Percentiles rank a stretch among this genome's conserved stretches.
These are phyloP conservation scores for Psilocybe cubensis DNA, from an alignment of 768 basidiomycete genomes.

Conservation along the genomic window DNA sequence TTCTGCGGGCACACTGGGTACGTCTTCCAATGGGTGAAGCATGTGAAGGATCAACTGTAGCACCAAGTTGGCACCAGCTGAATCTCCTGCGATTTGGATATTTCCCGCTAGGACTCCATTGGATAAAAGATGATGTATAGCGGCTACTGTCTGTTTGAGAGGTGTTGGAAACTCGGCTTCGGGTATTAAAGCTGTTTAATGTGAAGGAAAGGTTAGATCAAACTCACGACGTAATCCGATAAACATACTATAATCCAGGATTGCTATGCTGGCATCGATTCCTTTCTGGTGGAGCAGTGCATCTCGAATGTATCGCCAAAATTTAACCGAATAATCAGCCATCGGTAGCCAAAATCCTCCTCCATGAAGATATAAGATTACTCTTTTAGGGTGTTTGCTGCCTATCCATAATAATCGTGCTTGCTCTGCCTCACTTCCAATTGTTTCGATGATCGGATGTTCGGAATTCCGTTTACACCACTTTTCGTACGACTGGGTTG, in stretches of 20 bases:
- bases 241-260: slow-evolving; percentile 17
- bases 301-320: slow-evolving; percentile 13
- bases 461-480: slow-evolving; percentile 8
- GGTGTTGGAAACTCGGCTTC: slow-evolving; percentile 32
- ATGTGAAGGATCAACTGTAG: slow-evolving; percentile 34
- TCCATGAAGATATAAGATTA: slow-evolving; percentile 21
- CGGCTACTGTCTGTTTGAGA: slow-evolving; percentile 29
- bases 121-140: slow-evolving; percentile 30
- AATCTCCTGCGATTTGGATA: slow-evolving; percentile 36
- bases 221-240: background rate
- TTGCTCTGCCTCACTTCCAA: background rate
- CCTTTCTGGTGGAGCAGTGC: background rate
- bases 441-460: slow-evolving; percentile 6
- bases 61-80: slow-evolving; percentile 36
- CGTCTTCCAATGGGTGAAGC: slow-evolving; percentile 29
- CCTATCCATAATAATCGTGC: slow-evolving; percentile 17
- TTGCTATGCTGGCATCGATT: slow-evolving; percentile 5
- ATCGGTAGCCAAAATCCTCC: slow-evolving; percentile 17
- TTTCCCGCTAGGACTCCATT: slow-evolving; percentile 28
- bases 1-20: slow-evolving; percentile 16
- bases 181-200: slow-evolving; percentile 24
- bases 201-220: background rate
- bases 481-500: slow-evolving; percentile 3
- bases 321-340: slow-evolving; percentile 8
- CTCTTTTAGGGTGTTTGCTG: slow-evolving; percentile 4